phyloP scores from a whole-genome alignment of 257 asterid genomes.

The Fraxinus pennsylvanica region DNA sequence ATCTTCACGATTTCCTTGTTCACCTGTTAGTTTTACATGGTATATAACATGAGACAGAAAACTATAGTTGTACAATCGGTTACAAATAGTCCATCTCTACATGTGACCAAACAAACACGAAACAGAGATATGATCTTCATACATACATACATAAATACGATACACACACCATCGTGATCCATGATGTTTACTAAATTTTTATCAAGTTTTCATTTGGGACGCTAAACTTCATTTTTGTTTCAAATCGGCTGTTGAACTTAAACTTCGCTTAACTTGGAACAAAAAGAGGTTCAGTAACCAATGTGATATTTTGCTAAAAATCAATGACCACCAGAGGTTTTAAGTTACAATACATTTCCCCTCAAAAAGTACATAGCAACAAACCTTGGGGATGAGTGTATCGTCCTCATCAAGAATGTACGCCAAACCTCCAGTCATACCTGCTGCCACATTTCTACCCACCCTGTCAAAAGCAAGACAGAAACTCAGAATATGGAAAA shows the following conservation, averaged over 20 bases:
- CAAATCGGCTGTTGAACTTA: neutral
- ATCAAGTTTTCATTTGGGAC: neutral
- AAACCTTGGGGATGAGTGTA: conserved; percentile 88
- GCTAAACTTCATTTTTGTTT: neutral
- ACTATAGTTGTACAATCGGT: neutral
- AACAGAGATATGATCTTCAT: neutral
- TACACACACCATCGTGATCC: neutral
- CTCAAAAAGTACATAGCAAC: conserved; percentile 15
- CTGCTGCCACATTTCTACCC: conserved; percentile 99
- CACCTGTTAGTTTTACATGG: conserved; percentile 47
- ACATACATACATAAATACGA: too few relatives aligned
- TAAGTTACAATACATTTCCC: neutral
- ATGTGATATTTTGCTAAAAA: neutral
- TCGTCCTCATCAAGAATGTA: conserved; percentile 93
- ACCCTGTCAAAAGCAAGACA: conserved; percentile 53
- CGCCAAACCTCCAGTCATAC: conserved; percentile 97
- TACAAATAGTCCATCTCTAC: neutral
- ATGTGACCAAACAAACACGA: neutral
- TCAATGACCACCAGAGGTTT: neutral
- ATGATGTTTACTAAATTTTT: neutral
- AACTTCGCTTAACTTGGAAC: neutral
- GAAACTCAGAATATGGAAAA: neutral
- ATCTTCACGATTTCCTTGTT: conserved; percentile 98
- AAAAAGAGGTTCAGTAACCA: neutral
- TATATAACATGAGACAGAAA: neutral